Base-by-base conservation (phyloP, 2,329 filamentous ascomycete species). In the Trichoderma afroharzianum region DNA sequence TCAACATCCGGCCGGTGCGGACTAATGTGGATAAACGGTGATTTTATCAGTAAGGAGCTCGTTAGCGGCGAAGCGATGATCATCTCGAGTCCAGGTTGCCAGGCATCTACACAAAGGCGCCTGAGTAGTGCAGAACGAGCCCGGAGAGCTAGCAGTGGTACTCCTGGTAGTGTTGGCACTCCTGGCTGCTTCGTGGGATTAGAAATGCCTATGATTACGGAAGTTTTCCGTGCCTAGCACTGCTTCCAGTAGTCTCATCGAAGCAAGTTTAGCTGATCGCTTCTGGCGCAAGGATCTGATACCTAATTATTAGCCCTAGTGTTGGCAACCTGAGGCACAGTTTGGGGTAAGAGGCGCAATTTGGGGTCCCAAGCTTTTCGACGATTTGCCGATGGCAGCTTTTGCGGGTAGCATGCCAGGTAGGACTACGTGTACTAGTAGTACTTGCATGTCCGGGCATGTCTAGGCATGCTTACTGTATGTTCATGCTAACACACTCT, bases 11-110 rank as follows among this genome's bases (percentile, higher is more conserved):
- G 26, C n/a, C 33, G 26, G 26, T 9, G 50, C 50, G 33, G 32
- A 43, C 14, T 43, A 24, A 43, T 24, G 50, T 55, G 30, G 47
- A 55, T 33, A 36, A 33, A 18, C 30, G 21, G 50, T 28, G 24
- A 18, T 58, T 68, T 32, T n/a, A 47, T 43, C 32, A 43, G 33
- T 53, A 30, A 43, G 36, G 64, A 58, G 24, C 24, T 32, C 6
- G 50, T 55, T 68, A 67, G 63, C n/a, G 64, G 33, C 30, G 26
- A 53, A n/a, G 53, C 24, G 24, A 58, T 68, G 50, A 68, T 68
- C 50, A 68, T 18, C 32, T 58, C 53, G 24, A 68, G 12, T 14
- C 33, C 33, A 36, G 33, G 33, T 36, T 36, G 50, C 64, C 26
- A 58, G 53, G 64, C n/a, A 53, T n/a, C 18, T 32, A 32, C 24